These are phyloP conservation scores for Infundibulicybe gibba DNA, from an alignment of 768 basidiomycete species.

Conservation along the genomic window DNA sequence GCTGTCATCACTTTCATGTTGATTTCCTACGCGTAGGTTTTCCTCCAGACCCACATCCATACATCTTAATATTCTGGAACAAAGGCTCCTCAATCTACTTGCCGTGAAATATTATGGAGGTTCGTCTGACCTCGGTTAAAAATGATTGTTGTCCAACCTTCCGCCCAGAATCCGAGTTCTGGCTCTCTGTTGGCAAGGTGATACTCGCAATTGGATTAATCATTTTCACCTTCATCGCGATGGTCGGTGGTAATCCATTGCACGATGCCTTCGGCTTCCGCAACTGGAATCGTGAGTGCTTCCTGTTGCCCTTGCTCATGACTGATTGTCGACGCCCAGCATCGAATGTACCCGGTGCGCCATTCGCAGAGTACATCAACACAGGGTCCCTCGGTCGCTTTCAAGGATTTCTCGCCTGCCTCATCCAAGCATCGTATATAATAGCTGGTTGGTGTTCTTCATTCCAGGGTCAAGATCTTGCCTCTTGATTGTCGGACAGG, in stretches of 20 bases:
- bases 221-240: slow-evolving; percentile 52
- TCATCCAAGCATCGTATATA: slow-evolving; percentile 60
- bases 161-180: slow-evolving; percentile 48
- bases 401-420: slow-evolving; percentile 58
- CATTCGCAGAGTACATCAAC: slow-evolving; percentile 55
- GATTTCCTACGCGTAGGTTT: slow-evolving; percentile 34
- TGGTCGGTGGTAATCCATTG: slow-evolving; percentile 58
- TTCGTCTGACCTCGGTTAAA: slow-evolving; percentile 11
- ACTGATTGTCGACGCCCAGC: slow-evolving; percentile 20
- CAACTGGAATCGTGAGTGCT: slow-evolving; percentile 42
- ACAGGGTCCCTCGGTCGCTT: slow-evolving; percentile 54
- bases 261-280: slow-evolving; percentile 53
- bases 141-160: not conserved
- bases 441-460: slow-evolving; percentile 43
- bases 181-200: slow-evolving; percentile 50
- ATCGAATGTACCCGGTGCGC: slow-evolving; percentile 41
- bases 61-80: not conserved
- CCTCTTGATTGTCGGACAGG: slow-evolving; percentile 18
- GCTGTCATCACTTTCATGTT: slow-evolving; percentile 45
- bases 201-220: slow-evolving; percentile 45
- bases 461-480: not conserved
- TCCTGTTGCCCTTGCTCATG: not conserved
- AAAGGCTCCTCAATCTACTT: slow-evolving; percentile 41
- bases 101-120: slow-evolving; percentile 49
- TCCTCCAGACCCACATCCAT: not conserved